Evolutionary conservation across 176 grass and related monocot genomes (phyloP).

Genomic region (Lolium rigidum): DNA sequence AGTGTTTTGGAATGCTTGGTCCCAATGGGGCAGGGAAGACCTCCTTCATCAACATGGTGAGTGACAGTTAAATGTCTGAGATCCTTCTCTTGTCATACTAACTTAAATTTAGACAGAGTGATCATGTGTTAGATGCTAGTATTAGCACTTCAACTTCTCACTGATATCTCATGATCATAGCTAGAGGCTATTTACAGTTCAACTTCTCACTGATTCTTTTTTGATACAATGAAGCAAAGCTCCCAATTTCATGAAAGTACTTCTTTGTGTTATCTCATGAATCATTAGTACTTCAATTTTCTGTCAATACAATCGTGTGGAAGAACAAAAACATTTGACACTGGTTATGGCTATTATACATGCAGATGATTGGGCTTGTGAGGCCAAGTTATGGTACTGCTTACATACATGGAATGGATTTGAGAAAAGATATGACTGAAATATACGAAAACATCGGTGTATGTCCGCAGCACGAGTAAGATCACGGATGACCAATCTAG

Average conservation of each 20-base stretch:
- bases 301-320: not conserved
- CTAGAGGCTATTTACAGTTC: no score
- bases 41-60: constrained; percentile 71
- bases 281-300: not conserved
- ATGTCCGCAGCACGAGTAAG: constrained; percentile 92
- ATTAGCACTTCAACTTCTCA: not conserved
- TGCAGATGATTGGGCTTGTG: constrained; percentile 80
- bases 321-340: not conserved
- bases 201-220: no score
- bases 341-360: not conserved
- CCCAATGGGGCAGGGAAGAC: constrained; percentile 79
- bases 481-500: not conserved
- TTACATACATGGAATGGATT: constrained; percentile 83
- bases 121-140: not conserved
- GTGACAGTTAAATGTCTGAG: not conserved
- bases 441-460: constrained; percentile 85
- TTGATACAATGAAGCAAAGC: no score
- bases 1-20: constrained; percentile 79
- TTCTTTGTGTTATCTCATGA: not conserved
- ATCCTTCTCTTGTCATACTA: not conserved
- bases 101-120: not conserved
- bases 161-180: not conserved
- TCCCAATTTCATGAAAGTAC: no score
- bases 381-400: constrained; percentile 72
- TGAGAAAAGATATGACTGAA: constrained; percentile 69